phyloP scores from a whole-genome alignment of 2,329 filamentous ascomycete genomes.

The Apiospora sp. region DNA sequence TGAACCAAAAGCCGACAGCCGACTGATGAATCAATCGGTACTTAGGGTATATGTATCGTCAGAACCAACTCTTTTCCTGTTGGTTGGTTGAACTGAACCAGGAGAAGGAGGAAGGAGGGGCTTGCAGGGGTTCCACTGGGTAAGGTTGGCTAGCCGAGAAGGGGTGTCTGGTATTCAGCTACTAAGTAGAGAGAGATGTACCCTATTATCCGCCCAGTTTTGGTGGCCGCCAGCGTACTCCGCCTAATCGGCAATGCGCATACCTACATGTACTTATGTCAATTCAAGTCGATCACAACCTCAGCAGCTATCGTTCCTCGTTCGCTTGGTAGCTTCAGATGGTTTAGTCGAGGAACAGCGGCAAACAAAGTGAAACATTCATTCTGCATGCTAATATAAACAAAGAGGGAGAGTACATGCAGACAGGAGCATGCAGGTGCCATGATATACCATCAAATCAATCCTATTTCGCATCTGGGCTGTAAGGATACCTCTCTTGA shows the following conservation, averaged over 20 bases:
- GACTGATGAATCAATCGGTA: too few relatives aligned
- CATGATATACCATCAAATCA: too few relatives aligned
- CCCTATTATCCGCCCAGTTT: not conserved
- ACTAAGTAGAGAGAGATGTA: not conserved
- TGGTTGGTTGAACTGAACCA: too few relatives aligned
- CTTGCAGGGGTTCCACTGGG: not conserved
- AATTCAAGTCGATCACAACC: not conserved
- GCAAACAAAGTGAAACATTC: conserved; percentile 16
- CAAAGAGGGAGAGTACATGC: not conserved
- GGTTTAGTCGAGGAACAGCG: conserved; percentile 6
- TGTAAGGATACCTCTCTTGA: too few relatives aligned
- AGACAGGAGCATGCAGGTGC: not conserved
- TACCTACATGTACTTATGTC: not conserved
- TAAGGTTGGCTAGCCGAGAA: not conserved
- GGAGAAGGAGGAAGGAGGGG: not conserved
- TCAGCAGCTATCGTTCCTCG: not conserved
- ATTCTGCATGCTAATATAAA: not conserved
- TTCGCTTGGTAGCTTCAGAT: not conserved
- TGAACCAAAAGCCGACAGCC: too few relatives aligned
- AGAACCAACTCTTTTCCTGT: too few relatives aligned
- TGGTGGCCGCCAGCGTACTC: not conserved
- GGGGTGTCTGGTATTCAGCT: not conserved
- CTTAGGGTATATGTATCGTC: too few relatives aligned
- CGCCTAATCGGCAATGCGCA: not conserved
- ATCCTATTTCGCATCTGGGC: not conserved